Conservation (phyloP, 257 asterid genomes). For the Forsythia suspensa region DNA sequence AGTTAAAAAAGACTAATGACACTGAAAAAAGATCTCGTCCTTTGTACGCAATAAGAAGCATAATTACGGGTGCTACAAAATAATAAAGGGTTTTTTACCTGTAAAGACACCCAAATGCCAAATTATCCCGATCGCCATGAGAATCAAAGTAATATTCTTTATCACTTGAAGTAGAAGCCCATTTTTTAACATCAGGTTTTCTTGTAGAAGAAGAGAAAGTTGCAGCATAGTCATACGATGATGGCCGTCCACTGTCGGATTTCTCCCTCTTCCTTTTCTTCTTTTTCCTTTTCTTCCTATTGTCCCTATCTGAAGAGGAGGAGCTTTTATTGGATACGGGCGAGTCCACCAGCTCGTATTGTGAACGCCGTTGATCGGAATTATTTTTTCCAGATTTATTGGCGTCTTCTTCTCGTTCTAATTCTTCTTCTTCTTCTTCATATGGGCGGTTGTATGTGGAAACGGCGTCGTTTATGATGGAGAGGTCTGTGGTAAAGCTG, state of each 20-base stretch:
- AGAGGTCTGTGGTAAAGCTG: conserved; percentile 75
- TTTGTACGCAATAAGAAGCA: neutral
- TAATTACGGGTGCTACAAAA: neutral
- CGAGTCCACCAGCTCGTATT: conserved; percentile 63
- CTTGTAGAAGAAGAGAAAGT: conserved; percentile 52
- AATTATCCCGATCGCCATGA: conserved; percentile 83
- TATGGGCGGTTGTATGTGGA: conserved; percentile 46
- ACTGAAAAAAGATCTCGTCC: neutral
- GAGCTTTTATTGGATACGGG: conserved; percentile 57
- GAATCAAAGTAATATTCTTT: conserved; percentile 92
- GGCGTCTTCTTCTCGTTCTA: conserved; percentile 30
- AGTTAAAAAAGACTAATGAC: neutral
- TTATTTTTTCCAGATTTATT: conserved; percentile 19
- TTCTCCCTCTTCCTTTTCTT: conserved; percentile 43
- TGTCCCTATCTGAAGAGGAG: conserved; percentile 38
- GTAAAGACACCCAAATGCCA: conserved; percentile 83
- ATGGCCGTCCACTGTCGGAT: conserved; percentile 16
- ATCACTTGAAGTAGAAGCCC: conserved; percentile 53
- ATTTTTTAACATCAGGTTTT: conserved; percentile 57
- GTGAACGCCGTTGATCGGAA: conserved; percentile 29
- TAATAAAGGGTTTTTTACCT: conserved; percentile 37
- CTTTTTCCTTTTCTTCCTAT: conserved; percentile 44
- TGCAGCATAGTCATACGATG: conserved; percentile 37
- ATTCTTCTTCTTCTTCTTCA: conserved; percentile 40
- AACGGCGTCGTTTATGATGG: conserved; percentile 73